A percentile compares a stretch with the other conserved stretches of the same genome.
These are phyloP conservation scores for Pichia sp. DNA, from an alignment of 1,139 yeast species.

Conservation along the genomic window DNA sequence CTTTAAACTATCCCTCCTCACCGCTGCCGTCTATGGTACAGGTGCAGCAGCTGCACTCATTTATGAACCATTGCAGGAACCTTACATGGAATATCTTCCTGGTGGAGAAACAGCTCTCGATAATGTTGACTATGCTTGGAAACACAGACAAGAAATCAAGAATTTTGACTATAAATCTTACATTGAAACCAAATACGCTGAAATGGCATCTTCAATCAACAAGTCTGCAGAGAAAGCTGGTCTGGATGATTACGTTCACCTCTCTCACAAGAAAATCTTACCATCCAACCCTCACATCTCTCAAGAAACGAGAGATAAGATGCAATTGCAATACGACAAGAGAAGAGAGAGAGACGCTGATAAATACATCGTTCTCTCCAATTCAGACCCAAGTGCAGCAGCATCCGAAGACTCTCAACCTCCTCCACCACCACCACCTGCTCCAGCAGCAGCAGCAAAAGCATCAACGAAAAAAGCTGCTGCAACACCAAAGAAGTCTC, in stretches of 20 bases:
- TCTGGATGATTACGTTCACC: conserved; percentile 34
- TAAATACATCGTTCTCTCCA: conserved; percentile 13
- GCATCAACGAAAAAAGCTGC: too few species aligned
- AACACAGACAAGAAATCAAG: conserved; percentile 30
- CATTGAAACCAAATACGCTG: conserved; percentile 7
- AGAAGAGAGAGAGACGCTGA: too few species aligned
- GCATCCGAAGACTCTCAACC: too few species aligned
- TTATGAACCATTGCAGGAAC: conserved; percentile 37
- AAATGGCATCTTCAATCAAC: conserved; percentile 21
- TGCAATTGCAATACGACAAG: too few species aligned
- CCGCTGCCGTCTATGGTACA: conserved; percentile 34
- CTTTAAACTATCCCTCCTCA: conserved; percentile 29
- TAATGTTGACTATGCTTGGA: conserved; percentile 35
- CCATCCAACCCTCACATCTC: too few species aligned
- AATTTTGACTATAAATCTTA: conserved; percentile 19
- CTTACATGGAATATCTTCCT: conserved; percentile 56
- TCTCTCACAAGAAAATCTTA: conserved; percentile 38
- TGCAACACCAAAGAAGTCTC: too few species aligned
- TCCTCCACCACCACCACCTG: background rate
- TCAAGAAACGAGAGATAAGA: too few species aligned
- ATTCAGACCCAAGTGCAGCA: too few species aligned
- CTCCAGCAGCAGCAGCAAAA: too few species aligned
- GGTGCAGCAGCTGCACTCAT: conserved; percentile 38
- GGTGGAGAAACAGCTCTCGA: conserved; percentile 48
- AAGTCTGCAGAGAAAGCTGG: conserved; percentile 32